Conservation (phyloP, 129 eudicot genomes). For the Oenanthe sinensis region DNA sequence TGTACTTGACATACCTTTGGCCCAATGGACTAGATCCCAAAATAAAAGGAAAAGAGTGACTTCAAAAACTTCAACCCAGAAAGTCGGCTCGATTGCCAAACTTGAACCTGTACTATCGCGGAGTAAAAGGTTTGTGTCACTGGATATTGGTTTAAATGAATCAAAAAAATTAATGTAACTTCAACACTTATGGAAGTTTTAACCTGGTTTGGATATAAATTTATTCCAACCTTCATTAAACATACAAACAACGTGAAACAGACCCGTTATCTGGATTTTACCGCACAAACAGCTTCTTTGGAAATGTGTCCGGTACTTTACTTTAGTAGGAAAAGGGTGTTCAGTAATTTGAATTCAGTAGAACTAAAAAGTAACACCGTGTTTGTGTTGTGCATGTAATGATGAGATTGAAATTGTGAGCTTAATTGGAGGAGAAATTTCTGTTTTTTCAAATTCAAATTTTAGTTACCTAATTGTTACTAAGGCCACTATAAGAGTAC, state of each 20-base stretch:
- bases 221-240: neutral
- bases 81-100: slow-evolving; percentile 19
- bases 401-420: neutral
- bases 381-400: neutral
- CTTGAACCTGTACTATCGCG: slow-evolving; percentile 16
- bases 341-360: neutral
- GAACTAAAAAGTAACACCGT: neutral
- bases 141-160: neutral
- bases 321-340: neutral
- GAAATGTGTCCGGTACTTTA: neutral
- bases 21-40: slow-evolving; percentile 23
- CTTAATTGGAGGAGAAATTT: neutral
- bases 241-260: neutral
- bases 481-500: neutral
- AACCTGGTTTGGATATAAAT: neutral
- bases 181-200: neutral
- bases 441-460: neutral
- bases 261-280: neutral
- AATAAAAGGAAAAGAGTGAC: slow-evolving; percentile 11
- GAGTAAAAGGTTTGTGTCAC: slow-evolving; percentile 31
- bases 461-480: neutral
- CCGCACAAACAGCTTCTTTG: neutral
- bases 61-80: slow-evolving; percentile 17
- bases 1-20: slow-evolving; percentile 15
- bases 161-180: neutral